These are phyloP conservation scores for Cyclotella baltica DNA, from an alignment of 108 stramenopile genomes.

Conservation along the genomic window DNA sequence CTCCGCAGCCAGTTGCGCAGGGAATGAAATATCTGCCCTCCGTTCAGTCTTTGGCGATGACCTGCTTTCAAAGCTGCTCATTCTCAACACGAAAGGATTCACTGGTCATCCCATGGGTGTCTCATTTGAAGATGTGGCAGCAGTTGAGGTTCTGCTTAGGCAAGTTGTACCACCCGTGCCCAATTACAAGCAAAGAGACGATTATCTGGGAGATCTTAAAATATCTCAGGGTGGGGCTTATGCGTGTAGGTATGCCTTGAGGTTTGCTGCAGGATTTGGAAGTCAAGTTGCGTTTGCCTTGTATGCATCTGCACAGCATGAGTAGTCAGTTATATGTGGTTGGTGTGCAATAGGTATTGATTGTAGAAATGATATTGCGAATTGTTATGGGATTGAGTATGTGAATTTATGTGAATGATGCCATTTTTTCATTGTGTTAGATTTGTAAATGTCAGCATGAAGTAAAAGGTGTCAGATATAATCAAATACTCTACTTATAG, in stretches of 20 bases:
- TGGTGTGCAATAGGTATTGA: background rate
- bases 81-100: conserved; percentile 96
- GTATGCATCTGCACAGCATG: conserved; percentile 64
- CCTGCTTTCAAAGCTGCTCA: conserved; percentile 81
- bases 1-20: conserved; percentile 88
- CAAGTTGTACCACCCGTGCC: conserved; percentile 91
- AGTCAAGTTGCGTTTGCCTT: conserved; percentile 96
- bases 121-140: conserved; percentile 95
- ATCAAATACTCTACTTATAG: no score
- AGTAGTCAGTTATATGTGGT: background rate
- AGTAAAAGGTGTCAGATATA: no score
- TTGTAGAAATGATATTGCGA: background rate
- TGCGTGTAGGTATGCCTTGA: conserved; percentile 90
- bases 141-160: conserved; percentile 88
- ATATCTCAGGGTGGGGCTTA: conserved; percentile 92
- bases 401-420: no score
- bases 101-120: conserved; percentile 99
- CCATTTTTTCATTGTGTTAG: no score
- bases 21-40: conserved; percentile 93
- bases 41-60: conserved; percentile 93
- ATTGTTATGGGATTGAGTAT: background rate
- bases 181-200: conserved; percentile 88
- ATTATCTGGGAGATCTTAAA: conserved; percentile 89
- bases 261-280: conserved; percentile 97
- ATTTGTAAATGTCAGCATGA: no score